A percentile compares a stretch with the other conserved stretches of the same genome.
phyloP scores from a whole-genome alignment of 257 asterid genomes.

The Gentiana macrophylla region DNA sequence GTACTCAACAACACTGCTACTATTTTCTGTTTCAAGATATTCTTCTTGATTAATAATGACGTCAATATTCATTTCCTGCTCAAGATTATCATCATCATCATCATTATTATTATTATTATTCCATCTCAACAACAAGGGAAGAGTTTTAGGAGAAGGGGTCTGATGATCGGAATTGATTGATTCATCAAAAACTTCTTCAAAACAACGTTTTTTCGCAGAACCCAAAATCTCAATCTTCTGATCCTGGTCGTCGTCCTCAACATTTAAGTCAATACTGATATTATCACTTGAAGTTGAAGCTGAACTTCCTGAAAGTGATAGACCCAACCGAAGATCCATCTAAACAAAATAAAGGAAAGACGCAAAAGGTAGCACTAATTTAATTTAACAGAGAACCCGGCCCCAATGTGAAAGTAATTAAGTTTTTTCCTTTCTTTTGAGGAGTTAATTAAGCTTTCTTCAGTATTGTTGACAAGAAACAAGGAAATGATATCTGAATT shows the following conservation, averaged over 20 bases:
- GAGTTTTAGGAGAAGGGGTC: constrained; percentile 18
- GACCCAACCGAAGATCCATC: constrained; percentile 53
- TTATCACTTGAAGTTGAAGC: neutral
- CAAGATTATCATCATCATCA: constrained; percentile 9
- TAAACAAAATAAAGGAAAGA: neutral
- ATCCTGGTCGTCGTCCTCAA: constrained; percentile 1
- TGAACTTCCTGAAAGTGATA: constrained; percentile 22
- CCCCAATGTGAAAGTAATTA: no score
- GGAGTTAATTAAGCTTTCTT: no score
- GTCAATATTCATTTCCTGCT: constrained; percentile 3
- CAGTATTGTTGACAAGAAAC: no score
- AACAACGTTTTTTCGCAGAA: constrained; percentile 19
- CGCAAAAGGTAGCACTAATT: no score
- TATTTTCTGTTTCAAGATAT: neutral
- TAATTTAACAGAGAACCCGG: no score
- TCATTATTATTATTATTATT: constrained; percentile 10
- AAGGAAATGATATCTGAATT: no score
- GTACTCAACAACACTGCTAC: constrained; percentile 9
- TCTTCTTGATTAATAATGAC: constrained; percentile 4
- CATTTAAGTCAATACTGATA: constrained; percentile 24
- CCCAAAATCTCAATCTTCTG: neutral
- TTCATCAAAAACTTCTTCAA: constrained; percentile 15
- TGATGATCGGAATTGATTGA: constrained; percentile 9
- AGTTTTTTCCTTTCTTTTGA: no score
- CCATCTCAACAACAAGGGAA: constrained; percentile 31